phyloP scores from a whole-genome alignment of 2,329 filamentous ascomycete species.

The Didymella keratinophila region DNA sequence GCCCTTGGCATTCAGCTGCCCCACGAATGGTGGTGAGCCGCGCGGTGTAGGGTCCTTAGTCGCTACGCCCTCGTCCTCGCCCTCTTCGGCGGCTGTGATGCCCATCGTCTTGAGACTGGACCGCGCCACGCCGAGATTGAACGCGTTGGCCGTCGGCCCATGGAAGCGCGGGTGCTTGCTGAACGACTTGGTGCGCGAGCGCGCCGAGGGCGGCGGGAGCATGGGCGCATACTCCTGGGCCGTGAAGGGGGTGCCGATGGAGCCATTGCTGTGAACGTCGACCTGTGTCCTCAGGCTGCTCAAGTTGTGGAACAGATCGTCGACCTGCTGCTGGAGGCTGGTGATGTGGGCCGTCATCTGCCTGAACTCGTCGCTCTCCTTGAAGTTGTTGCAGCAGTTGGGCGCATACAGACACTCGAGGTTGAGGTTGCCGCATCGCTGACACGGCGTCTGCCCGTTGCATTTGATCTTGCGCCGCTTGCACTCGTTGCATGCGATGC shows the following conservation, averaged over 20 bases:
- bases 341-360: slow-evolving; percentile 78
- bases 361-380: slow-evolving; percentile 91
- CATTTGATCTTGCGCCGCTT: slow-evolving; percentile 73
- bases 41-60: slow-evolving; percentile 63
- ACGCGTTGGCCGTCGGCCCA: slow-evolving; percentile 84
- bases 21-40: slow-evolving; percentile 50
- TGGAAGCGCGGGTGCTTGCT: slow-evolving; percentile 72
- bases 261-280: slow-evolving; percentile 43
- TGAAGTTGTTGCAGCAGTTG: slow-evolving; percentile 81
- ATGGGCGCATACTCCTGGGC: slow-evolving; percentile 47
- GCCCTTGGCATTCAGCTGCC: slow-evolving; percentile 24
- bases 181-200: slow-evolving; percentile 46
- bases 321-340: slow-evolving; percentile 83
- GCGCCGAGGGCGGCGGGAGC: slow-evolving; percentile 47
- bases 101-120: slow-evolving; percentile 90
- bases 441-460: slow-evolving; percentile 71
- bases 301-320: slow-evolving; percentile 75
- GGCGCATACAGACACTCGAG: slow-evolving; percentile 71
- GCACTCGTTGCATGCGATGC: slow-evolving; percentile 72
- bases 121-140: slow-evolving; percentile 86
- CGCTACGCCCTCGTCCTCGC: slow-evolving; percentile 65
- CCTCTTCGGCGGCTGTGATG: slow-evolving; percentile 71
- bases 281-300: slow-evolving; percentile 67
- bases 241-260: slow-evolving; percentile 42
- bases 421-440: slow-evolving; percentile 69